A percentile compares a stretch with the other conserved stretches of the same genome.
Conservation (phyloP, 495 filamentous ascomycete species). For the Aspergillus taichungensis region DNA sequence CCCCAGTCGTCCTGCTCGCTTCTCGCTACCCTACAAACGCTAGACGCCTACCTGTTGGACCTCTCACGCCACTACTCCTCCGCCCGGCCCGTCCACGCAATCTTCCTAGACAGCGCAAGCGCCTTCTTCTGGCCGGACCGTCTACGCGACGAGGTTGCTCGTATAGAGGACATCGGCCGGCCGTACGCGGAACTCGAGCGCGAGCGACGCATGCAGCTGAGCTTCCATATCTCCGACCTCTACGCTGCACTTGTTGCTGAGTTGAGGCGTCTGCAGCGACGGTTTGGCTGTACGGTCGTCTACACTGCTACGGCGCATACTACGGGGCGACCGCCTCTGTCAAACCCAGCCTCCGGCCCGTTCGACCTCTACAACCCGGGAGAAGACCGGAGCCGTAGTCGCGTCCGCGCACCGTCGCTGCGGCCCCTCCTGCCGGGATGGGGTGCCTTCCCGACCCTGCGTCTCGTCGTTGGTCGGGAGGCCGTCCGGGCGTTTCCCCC, state of each 20-base stretch:
- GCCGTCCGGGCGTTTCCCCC: conserved; percentile 43
- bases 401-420: conserved; percentile 30
- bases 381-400: conserved; percentile 19
- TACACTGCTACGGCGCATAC: conserved; percentile 20
- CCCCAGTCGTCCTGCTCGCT: conserved; percentile 45
- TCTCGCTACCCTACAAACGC: conserved; percentile 38
- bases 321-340: not conserved
- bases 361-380: conserved; percentile 11
- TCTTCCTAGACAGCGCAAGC: conserved; percentile 46
- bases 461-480: conserved; percentile 38
- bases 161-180: conserved; percentile 30
- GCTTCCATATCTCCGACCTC: conserved; percentile 27
- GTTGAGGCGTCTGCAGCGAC: conserved; percentile 26
- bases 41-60: conserved; percentile 47
- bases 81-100: conserved; percentile 34
- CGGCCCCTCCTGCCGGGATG: conserved; percentile 39
- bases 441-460: conserved; percentile 36
- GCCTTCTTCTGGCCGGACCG: conserved; percentile 53
- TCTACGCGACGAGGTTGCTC: conserved; percentile 37
- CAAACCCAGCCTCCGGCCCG: conserved; percentile 2
- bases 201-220: conserved; percentile 18
- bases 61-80: conserved; percentile 37
- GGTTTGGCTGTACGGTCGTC: conserved; percentile 34
- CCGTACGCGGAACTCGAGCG: conserved; percentile 22
- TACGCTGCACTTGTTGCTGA: conserved; percentile 26